These are phyloP conservation scores for Aspergillus baeticus DNA, from an alignment of 495 filamentous ascomycete species.

Conservation along the genomic window DNA sequence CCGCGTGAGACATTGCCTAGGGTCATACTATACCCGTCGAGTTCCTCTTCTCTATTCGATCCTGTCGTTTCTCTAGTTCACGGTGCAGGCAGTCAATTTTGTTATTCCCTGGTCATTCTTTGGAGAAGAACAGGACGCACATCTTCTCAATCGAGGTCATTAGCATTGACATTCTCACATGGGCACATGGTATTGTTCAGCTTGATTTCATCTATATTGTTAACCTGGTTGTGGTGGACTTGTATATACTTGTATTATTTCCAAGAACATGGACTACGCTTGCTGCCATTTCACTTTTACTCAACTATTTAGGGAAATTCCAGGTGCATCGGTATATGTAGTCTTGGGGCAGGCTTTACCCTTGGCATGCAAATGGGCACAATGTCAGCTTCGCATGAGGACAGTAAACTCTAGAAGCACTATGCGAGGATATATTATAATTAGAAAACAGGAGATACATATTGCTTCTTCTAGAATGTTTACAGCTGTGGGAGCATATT, in stretches of 20 bases:
- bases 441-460: too few species aligned
- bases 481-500: too few species aligned
- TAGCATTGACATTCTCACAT: background rate
- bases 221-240: slow-evolving; percentile 13
- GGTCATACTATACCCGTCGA: background rate
- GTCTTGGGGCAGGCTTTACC: too few species aligned
- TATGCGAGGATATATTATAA: too few species aligned
- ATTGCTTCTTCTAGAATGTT: too few species aligned
- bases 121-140: slow-evolving; percentile 1
- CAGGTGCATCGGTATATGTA: too few species aligned
- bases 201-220: slow-evolving; percentile 15
- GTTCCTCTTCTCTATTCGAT: background rate
- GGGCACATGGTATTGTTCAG: slow-evolving; percentile 12
- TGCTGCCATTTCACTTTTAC: background rate
- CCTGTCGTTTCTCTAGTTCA: background rate
- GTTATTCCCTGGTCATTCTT: slow-evolving; percentile 7
- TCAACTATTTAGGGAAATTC: too few species aligned
- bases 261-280: slow-evolving; percentile 11
- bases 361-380: too few species aligned
- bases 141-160: background rate
- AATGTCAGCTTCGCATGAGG: too few species aligned
- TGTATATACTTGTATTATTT: slow-evolving; percentile 16
- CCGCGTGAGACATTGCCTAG: background rate
- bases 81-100: slow-evolving; percentile 7
- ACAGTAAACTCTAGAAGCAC: too few species aligned